Conservation (phyloP, 176 grass and related monocot species). For the Musa beccarii region DNA sequence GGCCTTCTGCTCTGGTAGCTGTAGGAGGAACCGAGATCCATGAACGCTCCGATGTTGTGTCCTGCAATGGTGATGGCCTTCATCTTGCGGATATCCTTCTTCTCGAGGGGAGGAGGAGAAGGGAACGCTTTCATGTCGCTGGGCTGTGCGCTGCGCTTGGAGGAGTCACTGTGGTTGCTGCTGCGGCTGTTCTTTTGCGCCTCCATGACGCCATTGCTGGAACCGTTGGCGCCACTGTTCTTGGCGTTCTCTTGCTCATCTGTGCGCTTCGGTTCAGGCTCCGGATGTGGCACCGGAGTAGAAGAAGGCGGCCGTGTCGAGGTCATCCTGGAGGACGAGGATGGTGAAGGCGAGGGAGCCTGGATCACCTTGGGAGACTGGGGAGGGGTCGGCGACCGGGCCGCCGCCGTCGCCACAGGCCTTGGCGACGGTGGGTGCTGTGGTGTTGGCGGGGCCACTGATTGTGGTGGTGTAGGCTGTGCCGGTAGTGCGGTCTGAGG, state of each 20-base stretch:
- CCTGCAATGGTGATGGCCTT: constrained; percentile 27
- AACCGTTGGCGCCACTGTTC: not conserved
- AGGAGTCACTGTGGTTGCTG: not conserved
- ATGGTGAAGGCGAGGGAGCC: constrained; percentile 21
- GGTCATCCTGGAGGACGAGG: not conserved
- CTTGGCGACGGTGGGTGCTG: not conserved
- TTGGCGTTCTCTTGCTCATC: not conserved
- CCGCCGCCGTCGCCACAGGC: not conserved
- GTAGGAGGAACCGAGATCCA: constrained; percentile 24
- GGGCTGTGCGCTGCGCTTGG: not conserved
- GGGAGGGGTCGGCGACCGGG: constrained; percentile 6
- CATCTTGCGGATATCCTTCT: constrained; percentile 13
- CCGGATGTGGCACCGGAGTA: not conserved
- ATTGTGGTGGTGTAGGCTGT: not conserved
- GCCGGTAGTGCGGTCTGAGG: not conserved
- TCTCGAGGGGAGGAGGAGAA: not conserved
- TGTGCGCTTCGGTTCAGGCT: constrained; percentile 8
- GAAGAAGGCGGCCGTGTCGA: not conserved
- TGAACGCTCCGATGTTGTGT: constrained; percentile 31
- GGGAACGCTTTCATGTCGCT: not conserved
- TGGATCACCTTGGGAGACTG: constrained; percentile 36
- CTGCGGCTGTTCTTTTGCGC: not conserved
- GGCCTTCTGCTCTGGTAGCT: not conserved
- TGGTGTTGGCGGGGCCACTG: not conserved
- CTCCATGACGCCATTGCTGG: not conserved